These are phyloP conservation scores for Spraguea lophii DNA, from an alignment of 371 early-diverging fungal species.

Conservation along the genomic window DNA sequence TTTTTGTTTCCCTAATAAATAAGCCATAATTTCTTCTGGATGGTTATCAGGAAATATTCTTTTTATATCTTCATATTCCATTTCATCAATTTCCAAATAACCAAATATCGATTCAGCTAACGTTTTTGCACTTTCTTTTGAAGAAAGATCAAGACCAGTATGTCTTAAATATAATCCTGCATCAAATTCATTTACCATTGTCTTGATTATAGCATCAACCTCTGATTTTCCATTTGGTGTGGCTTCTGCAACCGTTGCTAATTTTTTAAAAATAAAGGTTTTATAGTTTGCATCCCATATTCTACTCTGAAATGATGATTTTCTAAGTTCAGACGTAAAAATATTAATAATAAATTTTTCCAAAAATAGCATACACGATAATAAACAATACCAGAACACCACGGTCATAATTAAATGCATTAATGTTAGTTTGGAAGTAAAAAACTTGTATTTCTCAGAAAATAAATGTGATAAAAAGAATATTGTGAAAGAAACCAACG, in stretches of 20 bases:
- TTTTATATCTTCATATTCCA: constrained; percentile 15
- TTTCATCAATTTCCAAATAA: constrained; percentile 11
- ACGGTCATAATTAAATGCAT: constrained; percentile 15
- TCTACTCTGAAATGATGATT: constrained; percentile 24
- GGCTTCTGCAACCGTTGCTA: constrained; percentile 26
- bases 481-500: constrained; percentile 20
- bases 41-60: constrained; percentile 20
- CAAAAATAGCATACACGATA: constrained; percentile 27
- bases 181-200: constrained; percentile 23
- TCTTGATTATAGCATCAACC: constrained; percentile 5
- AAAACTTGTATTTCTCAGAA: constrained; percentile 19
- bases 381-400: constrained; percentile 22
- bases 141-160: constrained; percentile 27
- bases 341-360: constrained; percentile 38
- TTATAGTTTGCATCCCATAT: constrained; percentile 44
- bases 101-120: constrained; percentile 36
- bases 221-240: background rate
- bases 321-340: constrained; percentile 32
- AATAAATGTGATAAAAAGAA: constrained; percentile 20
- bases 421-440: background rate
- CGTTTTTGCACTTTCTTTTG: constrained; percentile 21
- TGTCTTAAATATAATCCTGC: constrained; percentile 34
- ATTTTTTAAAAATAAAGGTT: constrained; percentile 39
- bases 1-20: constrained; percentile 3
- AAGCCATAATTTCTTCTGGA: constrained; percentile 16